Evolutionary conservation across 2,329 filamentous ascomycete genomes (phyloP), one percentile per base, ranked within the genome.

Genomic region (Penicillium sp.): DNA sequence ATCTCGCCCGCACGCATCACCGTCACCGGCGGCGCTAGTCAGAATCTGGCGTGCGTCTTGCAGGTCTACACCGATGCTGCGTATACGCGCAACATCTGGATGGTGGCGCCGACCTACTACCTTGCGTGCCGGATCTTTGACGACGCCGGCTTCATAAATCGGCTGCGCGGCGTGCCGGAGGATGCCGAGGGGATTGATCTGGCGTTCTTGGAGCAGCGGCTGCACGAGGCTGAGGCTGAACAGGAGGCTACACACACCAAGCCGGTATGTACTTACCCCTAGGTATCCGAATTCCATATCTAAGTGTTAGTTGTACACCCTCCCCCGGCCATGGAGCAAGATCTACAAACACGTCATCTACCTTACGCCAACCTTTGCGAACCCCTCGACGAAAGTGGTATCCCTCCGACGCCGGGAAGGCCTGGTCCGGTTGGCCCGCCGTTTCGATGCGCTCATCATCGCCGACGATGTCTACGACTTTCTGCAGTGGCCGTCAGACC

Each of bases 381-480:
- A 97, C 67, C 94, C 94, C 0, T 91, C 89, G 0, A 90, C 88
- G 28, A 88, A 87, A 66, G 91, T 90, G 3, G 93, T 95, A 86
- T 85, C 86, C 14, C 71, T 91, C 3, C 69, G 73, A 18, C 82
- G 88, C 26, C 83, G 94, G 3, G 75, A 85, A 61, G 77, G 77
- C 11, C 80, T 97, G 3, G 85, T 97, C 23, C 76, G 78, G n/a
- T 73, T 97, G 6, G 93, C 93, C 0, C 82, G 93, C 56, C 79
- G 85, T 58, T 84, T 88, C 69, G 86, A 97, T 69, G 90, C 90
- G 6, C 80, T 97, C n/a, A 74, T 97, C 55, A 80, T 97, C 26
- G 84, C 84, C 49, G 93, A 97, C 74, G 94, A 99, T 70, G 91
- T 97, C 9, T 99, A 99, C 69, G 93, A 97, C 70, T 88, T 93